These are phyloP conservation scores for Plectosphaerella plurivora DNA, from an alignment of 2,329 filamentous ascomycete species.

Conservation along the genomic window DNA sequence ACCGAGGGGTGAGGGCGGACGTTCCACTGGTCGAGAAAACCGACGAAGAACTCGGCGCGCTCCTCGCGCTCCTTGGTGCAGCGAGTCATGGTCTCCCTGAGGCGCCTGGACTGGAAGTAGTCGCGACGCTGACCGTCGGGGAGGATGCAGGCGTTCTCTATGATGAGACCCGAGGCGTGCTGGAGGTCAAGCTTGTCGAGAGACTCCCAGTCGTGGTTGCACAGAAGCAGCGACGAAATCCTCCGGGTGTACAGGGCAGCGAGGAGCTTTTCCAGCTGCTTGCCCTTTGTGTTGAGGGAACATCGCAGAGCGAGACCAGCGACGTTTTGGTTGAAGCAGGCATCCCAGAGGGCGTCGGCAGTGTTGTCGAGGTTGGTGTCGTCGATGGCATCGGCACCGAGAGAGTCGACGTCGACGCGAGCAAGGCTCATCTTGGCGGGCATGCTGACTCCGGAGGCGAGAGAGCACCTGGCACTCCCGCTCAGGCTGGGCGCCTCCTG, in stretches of 20 bases:
- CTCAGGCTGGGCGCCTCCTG: constrained; percentile 1
- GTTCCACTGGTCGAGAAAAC: constrained; percentile 29
- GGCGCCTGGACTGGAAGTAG: constrained; percentile 33
- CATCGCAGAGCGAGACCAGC: constrained; percentile 12
- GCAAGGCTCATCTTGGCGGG: constrained; percentile 8
- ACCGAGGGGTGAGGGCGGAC: constrained; percentile 24
- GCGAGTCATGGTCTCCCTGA: constrained; percentile 24
- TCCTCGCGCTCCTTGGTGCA: constrained; percentile 22
- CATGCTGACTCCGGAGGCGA: constrained; percentile 3
- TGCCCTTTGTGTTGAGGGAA: neutral
- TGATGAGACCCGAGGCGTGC: constrained; percentile 29
- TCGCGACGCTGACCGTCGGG: constrained; percentile 33
- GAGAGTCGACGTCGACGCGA: constrained; percentile 11
- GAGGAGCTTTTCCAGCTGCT: constrained; percentile 8
- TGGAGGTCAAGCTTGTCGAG: constrained; percentile 21
- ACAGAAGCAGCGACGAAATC: constrained; percentile 14
- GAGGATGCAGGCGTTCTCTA: constrained; percentile 36
- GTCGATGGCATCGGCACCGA: constrained; percentile 3
- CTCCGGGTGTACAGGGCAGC: neutral
- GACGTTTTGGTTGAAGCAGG: constrained; percentile 10
- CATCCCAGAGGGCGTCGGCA: constrained; percentile 7
- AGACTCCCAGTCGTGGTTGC: constrained; percentile 13
- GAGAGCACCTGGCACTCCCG: constrained; percentile 1
- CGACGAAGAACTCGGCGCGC: constrained; percentile 29
- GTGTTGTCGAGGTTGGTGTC: constrained; percentile 2